Evolutionary conservation across 2,329 filamentous ascomycete species (phyloP).

Genomic region (Lachnellula arida): DNA sequence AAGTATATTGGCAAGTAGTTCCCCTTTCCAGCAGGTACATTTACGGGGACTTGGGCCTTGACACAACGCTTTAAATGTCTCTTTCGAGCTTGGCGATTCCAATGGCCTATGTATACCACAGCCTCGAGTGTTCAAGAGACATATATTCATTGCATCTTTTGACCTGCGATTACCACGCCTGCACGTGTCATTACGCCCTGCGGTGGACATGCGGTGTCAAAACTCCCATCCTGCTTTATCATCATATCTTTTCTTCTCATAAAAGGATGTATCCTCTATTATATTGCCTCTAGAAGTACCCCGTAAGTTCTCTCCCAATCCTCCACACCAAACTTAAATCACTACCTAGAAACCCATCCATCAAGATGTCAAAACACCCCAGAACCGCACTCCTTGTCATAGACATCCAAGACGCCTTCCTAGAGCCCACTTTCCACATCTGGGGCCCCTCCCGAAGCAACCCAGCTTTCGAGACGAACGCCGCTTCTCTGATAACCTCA

Average conservation of each 20-base stretch:
- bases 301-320: neutral
- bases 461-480: constrained; percentile 40
- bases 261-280: neutral
- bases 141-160: too few species aligned
- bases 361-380: neutral
- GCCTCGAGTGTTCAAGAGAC: too few species aligned
- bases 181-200: neutral
- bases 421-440: constrained; percentile 30
- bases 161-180: neutral
- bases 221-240: neutral
- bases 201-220: neutral
- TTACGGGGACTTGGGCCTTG: too few species aligned
- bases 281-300: neutral
- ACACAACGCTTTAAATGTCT: too few species aligned
- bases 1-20: too few species aligned
- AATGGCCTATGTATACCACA: too few species aligned
- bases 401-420: constrained; percentile 42
- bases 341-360: neutral
- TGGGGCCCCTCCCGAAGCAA: constrained; percentile 41
- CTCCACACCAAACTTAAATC: neutral
- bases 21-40: too few species aligned
- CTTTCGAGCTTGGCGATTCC: too few species aligned
- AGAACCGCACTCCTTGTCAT: constrained; percentile 43
- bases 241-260: neutral
- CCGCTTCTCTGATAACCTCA: constrained; percentile 34